phyloP scores from a whole-genome alignment of 768 basidiomycete genomes.

The Boletus pseudo-olivaceus region DNA sequence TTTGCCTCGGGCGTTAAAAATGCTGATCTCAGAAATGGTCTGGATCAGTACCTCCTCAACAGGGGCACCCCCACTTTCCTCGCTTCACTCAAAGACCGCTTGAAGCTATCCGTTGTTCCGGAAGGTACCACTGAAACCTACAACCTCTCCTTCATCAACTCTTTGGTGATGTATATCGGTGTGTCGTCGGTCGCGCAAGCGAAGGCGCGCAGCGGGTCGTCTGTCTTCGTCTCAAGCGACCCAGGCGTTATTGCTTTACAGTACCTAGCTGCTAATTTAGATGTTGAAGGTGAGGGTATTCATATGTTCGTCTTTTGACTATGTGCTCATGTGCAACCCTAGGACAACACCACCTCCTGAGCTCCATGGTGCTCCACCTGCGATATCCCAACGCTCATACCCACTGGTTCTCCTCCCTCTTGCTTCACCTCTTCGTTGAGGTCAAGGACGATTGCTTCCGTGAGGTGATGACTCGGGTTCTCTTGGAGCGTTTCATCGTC shows the following conservation, averaged over 20 bases:
- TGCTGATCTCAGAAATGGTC: conserved; percentile 70
- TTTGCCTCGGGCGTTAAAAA: conserved; percentile 80
- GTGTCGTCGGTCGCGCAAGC: conserved; percentile 87
- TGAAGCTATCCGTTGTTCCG: conserved; percentile 49
- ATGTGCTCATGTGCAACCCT: conserved; percentile 1
- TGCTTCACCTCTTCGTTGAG: conserved; percentile 84
- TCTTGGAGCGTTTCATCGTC: conserved; percentile 91
- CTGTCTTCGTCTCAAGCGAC: conserved; percentile 76
- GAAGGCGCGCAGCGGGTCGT: conserved; percentile 78
- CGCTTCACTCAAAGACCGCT: conserved; percentile 72
- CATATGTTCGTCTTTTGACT: background rate
- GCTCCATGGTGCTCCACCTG: conserved; percentile 89
- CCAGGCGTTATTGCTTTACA: conserved; percentile 83
- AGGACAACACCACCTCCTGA: conserved; percentile 96
- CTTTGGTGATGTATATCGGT: conserved; percentile 95
- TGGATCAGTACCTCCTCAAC: conserved; percentile 84
- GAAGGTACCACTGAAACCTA: conserved; percentile 59
- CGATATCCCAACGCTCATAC: conserved; percentile 99
- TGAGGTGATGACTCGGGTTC: conserved; percentile 83
- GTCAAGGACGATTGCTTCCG: conserved; percentile 72
- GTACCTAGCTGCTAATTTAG: conserved; percentile 78
- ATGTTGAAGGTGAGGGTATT: conserved; percentile 75
- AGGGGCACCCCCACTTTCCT: conserved; percentile 71
- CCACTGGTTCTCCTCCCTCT: conserved; percentile 92
- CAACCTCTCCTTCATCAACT: conserved; percentile 88